Base-by-base conservation (phyloP, 257 asterid genomes). In the Salvia splendens region DNA sequence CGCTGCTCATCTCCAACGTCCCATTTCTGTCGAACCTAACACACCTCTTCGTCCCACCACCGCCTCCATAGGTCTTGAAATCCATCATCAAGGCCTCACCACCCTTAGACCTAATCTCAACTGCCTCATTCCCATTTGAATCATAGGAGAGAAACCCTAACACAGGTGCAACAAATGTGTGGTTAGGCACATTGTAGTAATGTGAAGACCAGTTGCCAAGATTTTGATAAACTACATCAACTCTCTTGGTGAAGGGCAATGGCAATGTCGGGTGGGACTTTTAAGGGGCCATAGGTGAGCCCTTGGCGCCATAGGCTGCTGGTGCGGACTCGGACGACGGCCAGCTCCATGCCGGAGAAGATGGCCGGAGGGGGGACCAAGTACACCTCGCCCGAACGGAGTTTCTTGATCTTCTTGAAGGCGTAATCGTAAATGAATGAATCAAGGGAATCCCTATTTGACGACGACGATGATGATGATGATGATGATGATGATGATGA, bases 131-230 rank as follows among this genome's bases (percentile, higher is more conserved):
- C 36, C 33, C 30, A 32, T 66, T 69, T 2, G 78, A 47, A 61
- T 83, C 82, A 41, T 86, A 88, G 11, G 73, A 84, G 36, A 84
- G 41, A 5, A 86, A 61, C 12, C 96, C 98, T 24, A 87, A 3
- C 4, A 89, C 94, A 51, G 98, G 96, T 12, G 90, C 77, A 12
- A 86, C 80, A 9, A 89, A 55, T 1, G 77, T 79, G 64, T 82
- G 54, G 60, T 84, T 75, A 2, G 89, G 79, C 47, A 85, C 88
- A 20, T 56, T 74, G 51, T 82, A 89, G 73, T 82, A 86, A 43
- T 49, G 47, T 0, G 83, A 76, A 1, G 96, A 86, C 86, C 76
- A 78, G 52, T 85, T 86, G 0, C 94, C 91, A 1, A 91, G 79
- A 67, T 86, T 80, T 60, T 85, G 85, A 70, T 69, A 87, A 28